Percentiles rank a stretch among this genome's conserved stretches.
Conservation (phyloP, 2,329 filamentous ascomycete genomes). For the Microsporum audouinii region DNA sequence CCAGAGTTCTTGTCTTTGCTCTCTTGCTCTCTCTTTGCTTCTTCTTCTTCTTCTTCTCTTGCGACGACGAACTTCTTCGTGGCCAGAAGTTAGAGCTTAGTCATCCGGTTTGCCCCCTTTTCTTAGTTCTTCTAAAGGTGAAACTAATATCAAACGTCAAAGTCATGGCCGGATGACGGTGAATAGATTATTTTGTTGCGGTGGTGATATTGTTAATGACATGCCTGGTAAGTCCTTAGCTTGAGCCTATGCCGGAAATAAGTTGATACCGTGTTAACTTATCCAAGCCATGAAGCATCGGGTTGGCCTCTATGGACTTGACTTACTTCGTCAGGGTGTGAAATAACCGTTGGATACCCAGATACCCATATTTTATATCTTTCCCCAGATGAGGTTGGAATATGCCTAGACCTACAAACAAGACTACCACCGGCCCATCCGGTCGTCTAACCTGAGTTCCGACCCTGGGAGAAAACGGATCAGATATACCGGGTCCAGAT, state of each 20-base stretch:
- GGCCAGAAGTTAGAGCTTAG: not conserved
- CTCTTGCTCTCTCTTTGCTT: not conserved
- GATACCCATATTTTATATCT: no score
- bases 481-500: not conserved
- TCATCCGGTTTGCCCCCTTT: not conserved
- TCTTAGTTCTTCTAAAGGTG: not conserved
- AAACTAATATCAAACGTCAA: not conserved
- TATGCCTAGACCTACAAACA: not conserved
- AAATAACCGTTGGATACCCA: no score
- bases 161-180: no score
- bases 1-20: not conserved
- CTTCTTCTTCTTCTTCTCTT: not conserved
- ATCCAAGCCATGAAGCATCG: no score
- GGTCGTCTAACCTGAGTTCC: not conserved
- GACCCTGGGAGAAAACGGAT: not conserved
- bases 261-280: no score
- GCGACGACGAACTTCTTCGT: not conserved
- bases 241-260: no score
- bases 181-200: no score
- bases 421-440: not conserved
- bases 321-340: no score
- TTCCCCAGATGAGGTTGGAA: no score
- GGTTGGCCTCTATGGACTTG: no score
- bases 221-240: no score
- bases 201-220: no score